phyloP scores from a whole-genome alignment of 495 filamentous ascomycete species.

The Talaromyces liani region DNA sequence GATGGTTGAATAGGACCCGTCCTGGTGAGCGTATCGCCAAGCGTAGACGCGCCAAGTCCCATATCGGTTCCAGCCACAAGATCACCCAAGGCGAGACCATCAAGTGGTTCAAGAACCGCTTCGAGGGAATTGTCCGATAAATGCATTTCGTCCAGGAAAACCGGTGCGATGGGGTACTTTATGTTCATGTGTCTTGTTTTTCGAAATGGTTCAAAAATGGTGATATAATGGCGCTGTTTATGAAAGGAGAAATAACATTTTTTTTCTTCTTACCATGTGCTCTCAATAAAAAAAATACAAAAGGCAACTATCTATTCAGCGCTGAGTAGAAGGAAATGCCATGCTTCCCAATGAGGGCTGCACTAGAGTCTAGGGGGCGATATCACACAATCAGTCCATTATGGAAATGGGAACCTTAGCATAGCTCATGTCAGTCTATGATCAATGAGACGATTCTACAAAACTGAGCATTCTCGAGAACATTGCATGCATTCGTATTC shows the following conservation, averaged over 20 bases:
- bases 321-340: neutral
- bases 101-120: constrained; percentile 99
- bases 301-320: neutral
- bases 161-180: constrained; percentile 13
- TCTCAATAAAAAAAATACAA: constrained; percentile 1
- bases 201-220: constrained; percentile 14
- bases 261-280: constrained; percentile 14
- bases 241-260: constrained; percentile 16
- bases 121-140: constrained; percentile 96
- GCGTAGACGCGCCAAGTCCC: constrained; percentile 81
- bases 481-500: neutral
- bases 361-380: constrained; percentile 16
- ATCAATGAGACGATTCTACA: constrained; percentile 1
- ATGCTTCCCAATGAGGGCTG: constrained; percentile 41
- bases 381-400: neutral
- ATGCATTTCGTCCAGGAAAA: constrained; percentile 19
- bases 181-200: constrained; percentile 15
- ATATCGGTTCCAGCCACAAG: constrained; percentile 79
- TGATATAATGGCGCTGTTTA: constrained; percentile 9
- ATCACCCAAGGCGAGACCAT: constrained; percentile 91
- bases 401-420: neutral
- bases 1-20: constrained; percentile 55
- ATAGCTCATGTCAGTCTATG: neutral
- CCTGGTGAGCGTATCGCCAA: constrained; percentile 96
- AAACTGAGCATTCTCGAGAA: neutral